phyloP scores from a whole-genome alignment of 345 rosid genomes.

The Brassica carinata region DNA sequence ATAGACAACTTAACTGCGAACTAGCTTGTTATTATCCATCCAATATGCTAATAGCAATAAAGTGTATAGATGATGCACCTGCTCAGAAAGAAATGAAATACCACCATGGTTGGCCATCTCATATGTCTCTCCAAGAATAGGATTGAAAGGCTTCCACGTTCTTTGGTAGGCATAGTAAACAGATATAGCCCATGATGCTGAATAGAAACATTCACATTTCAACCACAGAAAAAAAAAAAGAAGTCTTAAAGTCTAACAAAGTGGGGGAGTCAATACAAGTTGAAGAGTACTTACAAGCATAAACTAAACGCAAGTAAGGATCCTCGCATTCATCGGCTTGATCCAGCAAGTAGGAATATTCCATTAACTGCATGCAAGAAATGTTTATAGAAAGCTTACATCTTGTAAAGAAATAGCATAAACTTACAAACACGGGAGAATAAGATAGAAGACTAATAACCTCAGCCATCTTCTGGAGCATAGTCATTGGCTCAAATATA shows the following conservation, averaged over 20 bases:
- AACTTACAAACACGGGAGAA: neutral
- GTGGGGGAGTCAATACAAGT: neutral
- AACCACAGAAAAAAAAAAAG: too few relatives aligned
- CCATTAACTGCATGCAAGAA: slow-evolving; percentile 69
- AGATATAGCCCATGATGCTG: slow-evolving; percentile 92
- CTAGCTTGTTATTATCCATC: neutral
- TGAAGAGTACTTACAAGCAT: slow-evolving; percentile 57
- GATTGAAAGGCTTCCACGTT: slow-evolving; percentile 97
- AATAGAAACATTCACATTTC: neutral
- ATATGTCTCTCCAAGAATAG: slow-evolving; percentile 95
- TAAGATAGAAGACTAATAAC: slow-evolving; percentile 44
- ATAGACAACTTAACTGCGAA: neutral
- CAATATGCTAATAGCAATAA: neutral
- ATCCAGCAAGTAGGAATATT: slow-evolving; percentile 76
- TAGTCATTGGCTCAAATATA: slow-evolving; percentile 92
- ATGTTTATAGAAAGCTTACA: neutral
- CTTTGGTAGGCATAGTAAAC: slow-evolving; percentile 82
- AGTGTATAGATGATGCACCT: slow-evolving; percentile 48
- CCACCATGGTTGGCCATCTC: slow-evolving; percentile 83
- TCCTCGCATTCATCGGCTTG: slow-evolving; percentile 91
- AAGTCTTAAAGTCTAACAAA: too few relatives aligned
- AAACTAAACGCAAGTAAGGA: slow-evolving; percentile 84
- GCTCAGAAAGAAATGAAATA: slow-evolving; percentile 79
- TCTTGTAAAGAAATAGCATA: slow-evolving; percentile 1
- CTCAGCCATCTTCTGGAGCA: slow-evolving; percentile 97